Evolutionary conservation across 768 basidiomycete genomes (phyloP).

Genomic region (Suillus variegatus): DNA sequence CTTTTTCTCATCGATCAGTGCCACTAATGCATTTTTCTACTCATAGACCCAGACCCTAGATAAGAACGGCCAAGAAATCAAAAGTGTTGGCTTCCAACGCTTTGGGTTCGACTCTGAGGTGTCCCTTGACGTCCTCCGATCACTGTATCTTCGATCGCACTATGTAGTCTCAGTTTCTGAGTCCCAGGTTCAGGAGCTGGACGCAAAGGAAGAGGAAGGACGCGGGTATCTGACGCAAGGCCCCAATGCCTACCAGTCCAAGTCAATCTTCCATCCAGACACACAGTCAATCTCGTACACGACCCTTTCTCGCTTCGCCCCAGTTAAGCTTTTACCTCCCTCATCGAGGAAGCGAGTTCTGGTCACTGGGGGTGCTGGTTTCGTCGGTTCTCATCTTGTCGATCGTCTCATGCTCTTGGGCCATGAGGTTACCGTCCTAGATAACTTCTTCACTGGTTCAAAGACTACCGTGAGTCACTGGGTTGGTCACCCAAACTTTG

Average conservation of each 20-base stretch:
- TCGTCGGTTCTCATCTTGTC: slow-evolving; percentile 97
- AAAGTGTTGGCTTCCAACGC: slow-evolving; percentile 76
- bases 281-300: slow-evolving; percentile 87
- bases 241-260: slow-evolving; percentile 63
- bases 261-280: slow-evolving; percentile 83
- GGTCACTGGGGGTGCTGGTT: slow-evolving; percentile 98
- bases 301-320: slow-evolving; percentile 88
- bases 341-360: slow-evolving; percentile 84
- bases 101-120: slow-evolving; percentile 93
- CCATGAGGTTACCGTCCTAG: slow-evolving; percentile 95
- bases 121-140: slow-evolving; percentile 74
- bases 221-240: slow-evolving; percentile 59
- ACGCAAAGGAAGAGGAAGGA: slow-evolving; percentile 39
- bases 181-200: slow-evolving; percentile 37
- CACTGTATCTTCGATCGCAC: slow-evolving; percentile 86
- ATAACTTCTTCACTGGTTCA: slow-evolving; percentile 99
- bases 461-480: slow-evolving; percentile 96
- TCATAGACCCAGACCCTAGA: slow-evolving; percentile 64
- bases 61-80: slow-evolving; percentile 75
- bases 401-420: slow-evolving; percentile 98
- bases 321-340: slow-evolving; percentile 84
- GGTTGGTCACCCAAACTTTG: slow-evolving; percentile 99
- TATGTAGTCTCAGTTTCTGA: slow-evolving; percentile 54
- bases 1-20: background rate
- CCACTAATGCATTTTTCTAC: slow-evolving; percentile 11